Percentiles rank a stretch among this genome's conserved stretches.
Conservation (phyloP, 257 asterid species). For the Prunella vulgaris region DNA sequence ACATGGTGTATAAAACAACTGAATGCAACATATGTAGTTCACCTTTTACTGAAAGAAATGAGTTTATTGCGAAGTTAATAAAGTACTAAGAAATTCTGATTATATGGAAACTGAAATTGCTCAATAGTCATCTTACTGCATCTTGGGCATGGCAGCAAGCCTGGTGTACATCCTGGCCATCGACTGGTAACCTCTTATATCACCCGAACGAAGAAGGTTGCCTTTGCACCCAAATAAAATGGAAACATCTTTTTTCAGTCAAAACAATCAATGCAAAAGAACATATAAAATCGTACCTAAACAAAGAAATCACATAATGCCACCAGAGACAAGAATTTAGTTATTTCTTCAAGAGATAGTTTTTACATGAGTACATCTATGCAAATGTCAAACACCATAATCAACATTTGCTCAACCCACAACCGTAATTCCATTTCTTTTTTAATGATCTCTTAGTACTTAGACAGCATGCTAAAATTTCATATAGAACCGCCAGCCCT, state of each 20-base stretch:
- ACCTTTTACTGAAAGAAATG: neutral
- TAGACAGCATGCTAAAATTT: neutral
- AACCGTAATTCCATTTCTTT: neutral
- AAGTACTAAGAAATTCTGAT: neutral
- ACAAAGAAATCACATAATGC: neutral
- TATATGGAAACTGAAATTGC: slow-evolving; percentile 3
- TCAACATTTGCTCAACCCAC: neutral
- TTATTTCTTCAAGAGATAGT: neutral
- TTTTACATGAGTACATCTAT: neutral
- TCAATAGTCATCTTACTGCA: slow-evolving; percentile 40
- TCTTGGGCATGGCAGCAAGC: slow-evolving; percentile 98
- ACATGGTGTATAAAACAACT: neutral
- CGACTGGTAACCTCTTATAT: slow-evolving; percentile 83
- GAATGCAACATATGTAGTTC: neutral
- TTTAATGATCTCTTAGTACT: neutral
- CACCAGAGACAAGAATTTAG: neutral
- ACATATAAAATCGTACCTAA: neutral
- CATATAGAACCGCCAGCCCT: neutral
- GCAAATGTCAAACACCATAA: neutral
- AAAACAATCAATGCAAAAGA: neutral
- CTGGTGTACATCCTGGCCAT: slow-evolving; percentile 97
- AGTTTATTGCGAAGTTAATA: neutral
- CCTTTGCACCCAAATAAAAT: slow-evolving; percentile 35
- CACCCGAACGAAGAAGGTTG: slow-evolving; percentile 94
- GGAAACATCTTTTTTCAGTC: slow-evolving; percentile 3